Evolutionary conservation across 148 eudicot genomes (phyloP).

Genomic region (Silene latifolia): DNA sequence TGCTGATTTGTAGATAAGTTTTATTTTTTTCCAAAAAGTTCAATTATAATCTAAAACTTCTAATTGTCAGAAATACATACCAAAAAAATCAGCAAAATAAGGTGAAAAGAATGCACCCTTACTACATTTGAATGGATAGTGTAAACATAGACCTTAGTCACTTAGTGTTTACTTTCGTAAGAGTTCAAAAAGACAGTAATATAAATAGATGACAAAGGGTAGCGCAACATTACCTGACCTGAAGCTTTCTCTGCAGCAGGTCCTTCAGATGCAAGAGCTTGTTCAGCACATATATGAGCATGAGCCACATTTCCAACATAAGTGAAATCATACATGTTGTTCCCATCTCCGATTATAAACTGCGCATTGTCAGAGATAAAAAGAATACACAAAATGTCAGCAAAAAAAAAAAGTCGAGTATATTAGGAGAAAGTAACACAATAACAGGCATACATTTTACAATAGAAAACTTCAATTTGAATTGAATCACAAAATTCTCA

Average conservation of each 20-base stretch:
- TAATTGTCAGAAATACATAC: too few species aligned
- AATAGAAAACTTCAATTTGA: neutral
- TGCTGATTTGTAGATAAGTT: neutral
- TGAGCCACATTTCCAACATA: slow-evolving; percentile 98
- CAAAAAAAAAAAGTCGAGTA: neutral
- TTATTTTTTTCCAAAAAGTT: too few species aligned
- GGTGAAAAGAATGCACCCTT: too few species aligned
- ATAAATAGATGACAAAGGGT: neutral
- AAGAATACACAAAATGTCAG: neutral
- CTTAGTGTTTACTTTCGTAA: too few species aligned
- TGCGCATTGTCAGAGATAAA: slow-evolving; percentile 25
- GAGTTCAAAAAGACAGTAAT: too few species aligned
- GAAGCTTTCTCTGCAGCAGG: slow-evolving; percentile 75
- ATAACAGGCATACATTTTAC: neutral
- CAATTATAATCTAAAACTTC: too few species aligned
- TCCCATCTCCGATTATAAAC: slow-evolving; percentile 91
- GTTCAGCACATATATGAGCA: slow-evolving; percentile 98
- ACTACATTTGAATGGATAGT: too few species aligned
- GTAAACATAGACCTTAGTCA: too few species aligned
- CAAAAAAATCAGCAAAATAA: too few species aligned
- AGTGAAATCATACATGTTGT: slow-evolving; percentile 92
- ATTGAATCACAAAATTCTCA: neutral
- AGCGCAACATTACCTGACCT: slow-evolving; percentile 64
- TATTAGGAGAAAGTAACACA: neutral
- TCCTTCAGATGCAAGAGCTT: slow-evolving; percentile 85